Evolutionary conservation across 176 grass and related monocot genomes (phyloP).

Genomic region (Hsuehochloa calcarea): DNA sequence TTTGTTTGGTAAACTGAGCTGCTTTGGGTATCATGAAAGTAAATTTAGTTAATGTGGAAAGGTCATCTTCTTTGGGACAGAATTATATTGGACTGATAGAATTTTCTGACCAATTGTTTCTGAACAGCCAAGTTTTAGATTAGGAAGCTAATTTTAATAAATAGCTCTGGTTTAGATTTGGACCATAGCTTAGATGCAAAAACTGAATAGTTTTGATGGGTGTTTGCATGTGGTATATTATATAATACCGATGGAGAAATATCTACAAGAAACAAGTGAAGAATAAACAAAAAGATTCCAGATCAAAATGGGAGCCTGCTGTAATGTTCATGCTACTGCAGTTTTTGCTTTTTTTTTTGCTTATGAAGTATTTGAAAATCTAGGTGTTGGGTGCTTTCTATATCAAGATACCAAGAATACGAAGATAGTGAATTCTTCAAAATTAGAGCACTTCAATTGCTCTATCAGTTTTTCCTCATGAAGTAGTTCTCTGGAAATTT

Average conservation of each 20-base stretch:
- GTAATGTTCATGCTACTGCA: neutral
- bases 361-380: neutral
- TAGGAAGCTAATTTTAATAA: neutral
- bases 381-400: neutral
- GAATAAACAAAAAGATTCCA: neutral
- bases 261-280: neutral
- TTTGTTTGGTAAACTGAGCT: neutral
- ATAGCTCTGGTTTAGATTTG: neutral
- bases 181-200: neutral
- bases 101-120: neutral
- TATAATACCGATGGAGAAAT: neutral
- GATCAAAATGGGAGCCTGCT: neutral
- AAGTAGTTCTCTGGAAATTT: neutral
- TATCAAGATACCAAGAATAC: neutral
- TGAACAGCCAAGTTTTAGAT: neutral
- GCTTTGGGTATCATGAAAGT: neutral
- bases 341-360: neutral
- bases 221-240: neutral
- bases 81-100: neutral
- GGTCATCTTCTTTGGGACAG: neutral
- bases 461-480: neutral
- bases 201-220: neutral
- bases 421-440: neutral
- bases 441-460: neutral
- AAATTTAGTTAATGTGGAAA: neutral